Evolutionary conservation across 2,329 filamentous ascomycete genomes (phyloP).

Genomic region (Exophiala alcalophila): DNA sequence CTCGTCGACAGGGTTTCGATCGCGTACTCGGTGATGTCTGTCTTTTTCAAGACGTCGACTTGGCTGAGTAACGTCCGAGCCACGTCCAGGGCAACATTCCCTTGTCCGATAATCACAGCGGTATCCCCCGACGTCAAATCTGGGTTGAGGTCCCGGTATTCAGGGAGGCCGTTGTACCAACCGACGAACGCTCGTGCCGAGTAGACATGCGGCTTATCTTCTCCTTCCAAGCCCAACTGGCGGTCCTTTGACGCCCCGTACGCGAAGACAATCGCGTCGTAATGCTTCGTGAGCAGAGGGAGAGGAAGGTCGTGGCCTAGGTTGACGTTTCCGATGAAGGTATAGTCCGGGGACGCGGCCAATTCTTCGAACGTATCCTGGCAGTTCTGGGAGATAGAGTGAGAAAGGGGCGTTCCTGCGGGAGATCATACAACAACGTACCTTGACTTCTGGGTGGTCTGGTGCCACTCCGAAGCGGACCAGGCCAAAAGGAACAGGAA

Average conservation of each 20-base stretch:
- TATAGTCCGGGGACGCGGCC: constrained; percentile 76
- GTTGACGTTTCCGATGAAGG: constrained; percentile 84
- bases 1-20: constrained; percentile 70
- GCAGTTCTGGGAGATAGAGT: constrained; percentile 65
- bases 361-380: constrained; percentile 91
- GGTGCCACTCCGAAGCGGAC: constrained; percentile 95
- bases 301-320: constrained; percentile 71
- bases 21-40: constrained; percentile 86
- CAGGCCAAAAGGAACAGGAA: constrained; percentile 89
- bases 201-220: constrained; percentile 62
- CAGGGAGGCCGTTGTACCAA: constrained; percentile 96
- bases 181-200: constrained; percentile 92
- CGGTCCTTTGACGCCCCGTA: constrained; percentile 88
- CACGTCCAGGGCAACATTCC: constrained; percentile 93
- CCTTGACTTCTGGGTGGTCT: constrained; percentile 97
- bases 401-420: not conserved
- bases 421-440: constrained; percentile 39
- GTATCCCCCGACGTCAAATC: constrained; percentile 73
- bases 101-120: constrained; percentile 86
- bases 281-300: constrained; percentile 68
- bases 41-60: constrained; percentile 69
- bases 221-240: constrained; percentile 74
- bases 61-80: constrained; percentile 80
- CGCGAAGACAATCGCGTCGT: constrained; percentile 87
- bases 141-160: constrained; percentile 69